A percentile compares a stretch with the other conserved stretches of the same genome.
These are phyloP conservation scores for Grosmannia serpens DNA, from an alignment of 2,329 filamentous ascomycete genomes.

Conservation along the genomic window DNA sequence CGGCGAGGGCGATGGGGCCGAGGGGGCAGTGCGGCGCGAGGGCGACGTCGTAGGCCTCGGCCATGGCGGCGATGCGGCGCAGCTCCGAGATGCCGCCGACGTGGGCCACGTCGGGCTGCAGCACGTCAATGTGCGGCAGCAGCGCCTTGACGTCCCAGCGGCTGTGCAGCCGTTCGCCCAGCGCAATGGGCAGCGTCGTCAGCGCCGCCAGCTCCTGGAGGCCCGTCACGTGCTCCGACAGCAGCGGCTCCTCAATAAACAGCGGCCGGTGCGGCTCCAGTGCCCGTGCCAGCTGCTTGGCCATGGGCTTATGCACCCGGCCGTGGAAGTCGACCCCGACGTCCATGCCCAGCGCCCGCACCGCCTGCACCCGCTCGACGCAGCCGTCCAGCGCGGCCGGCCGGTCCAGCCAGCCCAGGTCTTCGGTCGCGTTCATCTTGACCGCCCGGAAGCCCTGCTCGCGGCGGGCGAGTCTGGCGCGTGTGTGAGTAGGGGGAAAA, in stretches of 20 bases:
- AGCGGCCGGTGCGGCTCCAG: constrained; percentile 51
- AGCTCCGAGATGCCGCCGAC: constrained; percentile 55
- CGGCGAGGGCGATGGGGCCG: constrained; percentile 55
- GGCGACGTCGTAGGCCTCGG: constrained; percentile 54
- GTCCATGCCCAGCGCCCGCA: constrained; percentile 53
- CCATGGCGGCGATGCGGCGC: constrained; percentile 49
- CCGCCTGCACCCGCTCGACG: constrained; percentile 49
- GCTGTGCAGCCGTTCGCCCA: constrained; percentile 53
- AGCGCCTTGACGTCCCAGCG: constrained; percentile 57
- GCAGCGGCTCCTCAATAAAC: constrained; percentile 56
- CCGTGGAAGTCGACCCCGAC: constrained; percentile 60
- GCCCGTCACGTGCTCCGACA: constrained; percentile 48
- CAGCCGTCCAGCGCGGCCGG: constrained; percentile 43
- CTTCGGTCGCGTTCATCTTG: constrained; percentile 63
- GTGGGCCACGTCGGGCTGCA: constrained; percentile 55
- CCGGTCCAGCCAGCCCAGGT: constrained; percentile 56
- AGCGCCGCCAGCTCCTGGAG: constrained; percentile 45
- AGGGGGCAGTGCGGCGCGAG: constrained; percentile 56
- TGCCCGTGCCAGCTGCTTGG: constrained; percentile 51
- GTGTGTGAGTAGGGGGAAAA: too few relatives aligned
- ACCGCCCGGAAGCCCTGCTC: constrained; percentile 45
- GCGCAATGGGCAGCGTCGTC: constrained; percentile 49
- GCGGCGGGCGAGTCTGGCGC: constrained; percentile 33
- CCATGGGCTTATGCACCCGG: constrained; percentile 57
- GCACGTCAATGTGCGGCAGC: constrained; percentile 52